phyloP scores from a whole-genome alignment of 2,329 filamentous ascomycete genomes.

The Lasiodiplodia gonubiensis region DNA sequence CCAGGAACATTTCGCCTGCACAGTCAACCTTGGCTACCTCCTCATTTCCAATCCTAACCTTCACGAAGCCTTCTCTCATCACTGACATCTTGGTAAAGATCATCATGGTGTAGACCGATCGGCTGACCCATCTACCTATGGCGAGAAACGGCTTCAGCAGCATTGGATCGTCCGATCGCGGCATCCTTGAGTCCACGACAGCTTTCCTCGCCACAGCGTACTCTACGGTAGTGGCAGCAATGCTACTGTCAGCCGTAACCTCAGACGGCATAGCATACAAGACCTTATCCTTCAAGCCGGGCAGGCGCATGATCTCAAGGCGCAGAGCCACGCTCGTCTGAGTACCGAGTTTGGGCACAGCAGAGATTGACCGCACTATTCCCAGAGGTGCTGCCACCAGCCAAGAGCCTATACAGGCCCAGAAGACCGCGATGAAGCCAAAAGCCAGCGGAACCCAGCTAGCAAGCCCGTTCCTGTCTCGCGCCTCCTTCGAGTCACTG shows the following conservation, averaged over 20 bases:
- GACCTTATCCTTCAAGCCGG: slow-evolving; percentile 11
- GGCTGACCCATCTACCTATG: slow-evolving; percentile 3
- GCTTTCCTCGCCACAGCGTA: neutral
- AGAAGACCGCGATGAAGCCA: slow-evolving; percentile 22
- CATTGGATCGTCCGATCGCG: slow-evolving; percentile 5
- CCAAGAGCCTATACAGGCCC: slow-evolving; percentile 23
- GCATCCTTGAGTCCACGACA: slow-evolving; percentile 12
- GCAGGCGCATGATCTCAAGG: slow-evolving; percentile 17
- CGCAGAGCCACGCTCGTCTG: slow-evolving; percentile 12
- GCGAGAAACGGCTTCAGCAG: slow-evolving; percentile 2
- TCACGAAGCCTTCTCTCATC: slow-evolving; percentile 19
- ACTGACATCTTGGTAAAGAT: slow-evolving; percentile 22
- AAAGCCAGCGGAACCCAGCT: slow-evolving; percentile 17
- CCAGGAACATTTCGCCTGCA: neutral
- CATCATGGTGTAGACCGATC: slow-evolving; percentile 9
- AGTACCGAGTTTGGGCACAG: slow-evolving; percentile 14
- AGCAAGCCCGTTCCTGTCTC: slow-evolving; percentile 7
- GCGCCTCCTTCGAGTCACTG: neutral
- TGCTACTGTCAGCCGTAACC: slow-evolving; percentile 11
- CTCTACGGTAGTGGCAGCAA: slow-evolving; percentile 5
- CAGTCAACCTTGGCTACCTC: slow-evolving; percentile 10
- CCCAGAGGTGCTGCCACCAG: slow-evolving; percentile 9
- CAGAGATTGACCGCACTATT: slow-evolving; percentile 17
- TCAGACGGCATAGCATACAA: neutral
- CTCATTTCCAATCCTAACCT: neutral